These are phyloP conservation scores for Herpetomonas tarakana DNA, from an alignment of 208 protist species.

Conservation along the genomic window DNA sequence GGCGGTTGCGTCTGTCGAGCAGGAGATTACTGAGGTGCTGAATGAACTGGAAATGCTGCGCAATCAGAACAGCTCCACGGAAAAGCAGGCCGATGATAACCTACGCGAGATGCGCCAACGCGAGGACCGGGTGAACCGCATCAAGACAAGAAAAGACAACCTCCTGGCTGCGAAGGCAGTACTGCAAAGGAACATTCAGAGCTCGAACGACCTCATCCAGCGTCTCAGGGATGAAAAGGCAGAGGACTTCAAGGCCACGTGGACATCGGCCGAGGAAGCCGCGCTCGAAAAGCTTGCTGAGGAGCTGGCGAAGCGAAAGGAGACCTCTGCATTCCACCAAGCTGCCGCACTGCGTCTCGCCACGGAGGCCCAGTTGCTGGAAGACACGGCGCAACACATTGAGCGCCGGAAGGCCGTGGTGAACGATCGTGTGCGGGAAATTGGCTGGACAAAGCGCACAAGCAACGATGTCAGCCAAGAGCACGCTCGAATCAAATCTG, in stretches of 20 bases:
- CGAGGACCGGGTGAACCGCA: slow-evolving; percentile 32
- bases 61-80: slow-evolving; percentile 39
- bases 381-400: slow-evolving; percentile 65
- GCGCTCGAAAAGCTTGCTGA: slow-evolving; percentile 59
- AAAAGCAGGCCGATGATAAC: slow-evolving; percentile 39
- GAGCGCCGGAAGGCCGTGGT: slow-evolving; percentile 48
- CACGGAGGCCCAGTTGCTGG: slow-evolving; percentile 67
- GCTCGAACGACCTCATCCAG: slow-evolving; percentile 23
- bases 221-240: slow-evolving; percentile 45
- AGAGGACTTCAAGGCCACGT: slow-evolving; percentile 62
- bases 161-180: slow-evolving; percentile 30
- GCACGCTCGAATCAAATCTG: slow-evolving; percentile 42
- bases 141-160: slow-evolving; percentile 48
- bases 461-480: slow-evolving; percentile 32
- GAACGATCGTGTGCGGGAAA: slow-evolving; percentile 55
- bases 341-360: slow-evolving; percentile 42
- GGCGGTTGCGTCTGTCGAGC: slow-evolving; percentile 65
- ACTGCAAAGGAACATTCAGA: slow-evolving; percentile 42
- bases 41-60: slow-evolving; percentile 70
- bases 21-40: slow-evolving; percentile 71
- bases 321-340: slow-evolving; percentile 33
- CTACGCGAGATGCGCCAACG: slow-evolving; percentile 30
- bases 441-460: slow-evolving; percentile 46
- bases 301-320: slow-evolving; percentile 32
- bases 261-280: slow-evolving; percentile 58